Conservation (phyloP, 805 yeast genomes). For the Maudiozyma bulderi region DNA sequence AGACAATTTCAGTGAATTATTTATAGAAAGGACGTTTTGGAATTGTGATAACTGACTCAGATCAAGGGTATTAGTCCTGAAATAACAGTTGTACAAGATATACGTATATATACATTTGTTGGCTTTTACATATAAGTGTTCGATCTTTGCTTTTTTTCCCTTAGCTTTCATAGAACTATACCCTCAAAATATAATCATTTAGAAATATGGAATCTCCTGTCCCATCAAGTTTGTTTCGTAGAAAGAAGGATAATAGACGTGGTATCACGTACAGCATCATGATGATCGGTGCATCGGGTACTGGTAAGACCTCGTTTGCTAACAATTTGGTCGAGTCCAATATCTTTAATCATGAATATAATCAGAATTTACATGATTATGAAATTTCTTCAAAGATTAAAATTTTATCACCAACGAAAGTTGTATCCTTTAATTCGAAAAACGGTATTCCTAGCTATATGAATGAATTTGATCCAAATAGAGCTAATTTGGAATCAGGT, state of each 20-base stretch:
- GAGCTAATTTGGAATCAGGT: conserved; percentile 62
- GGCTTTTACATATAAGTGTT: no score
- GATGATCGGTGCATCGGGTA: conserved; percentile 65
- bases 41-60: no score
- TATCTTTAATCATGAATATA: conserved; percentile 51
- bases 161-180: neutral
- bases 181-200: neutral
- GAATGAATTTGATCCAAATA: conserved; percentile 50
- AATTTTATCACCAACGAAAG: conserved; percentile 26
- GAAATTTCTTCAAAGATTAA: conserved; percentile 16
- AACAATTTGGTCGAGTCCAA: conserved; percentile 57
- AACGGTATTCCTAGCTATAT: conserved; percentile 52
- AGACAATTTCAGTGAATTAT: no score
- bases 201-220: conserved; percentile 4
- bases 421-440: conserved; percentile 48
- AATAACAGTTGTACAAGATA: no score
- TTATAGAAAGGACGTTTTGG: no score
- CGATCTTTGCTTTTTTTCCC: no score
- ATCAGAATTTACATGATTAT: conserved; percentile 25
- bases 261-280: conserved; percentile 66
- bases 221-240: conserved; percentile 29
- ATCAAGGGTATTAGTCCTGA: no score
- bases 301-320: conserved; percentile 70
- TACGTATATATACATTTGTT: no score
- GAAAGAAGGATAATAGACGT: conserved; percentile 59